Evolutionary conservation across 257 asterid species (phyloP).

Genomic region (Jacaranda mimosifolia): DNA sequence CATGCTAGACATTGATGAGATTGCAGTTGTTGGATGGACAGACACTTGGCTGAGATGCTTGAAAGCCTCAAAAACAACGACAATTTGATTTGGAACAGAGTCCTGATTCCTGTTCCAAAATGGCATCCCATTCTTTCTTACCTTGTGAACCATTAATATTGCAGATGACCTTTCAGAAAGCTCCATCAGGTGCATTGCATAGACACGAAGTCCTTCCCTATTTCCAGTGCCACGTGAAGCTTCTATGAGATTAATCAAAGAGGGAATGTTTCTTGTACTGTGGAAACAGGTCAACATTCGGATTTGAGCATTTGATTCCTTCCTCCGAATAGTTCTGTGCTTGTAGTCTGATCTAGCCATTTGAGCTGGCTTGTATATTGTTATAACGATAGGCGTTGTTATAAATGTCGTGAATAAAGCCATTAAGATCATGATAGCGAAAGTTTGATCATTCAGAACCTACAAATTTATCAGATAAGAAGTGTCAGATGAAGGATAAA

Average conservation of each 20-base stretch:
- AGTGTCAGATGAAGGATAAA: neutral
- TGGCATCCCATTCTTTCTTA: conserved; percentile 56
- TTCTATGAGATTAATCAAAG: conserved; percentile 59
- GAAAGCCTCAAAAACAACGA: conserved; percentile 58
- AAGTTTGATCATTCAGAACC: conserved; percentile 65
- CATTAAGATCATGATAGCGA: conserved; percentile 59
- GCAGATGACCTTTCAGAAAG: conserved; percentile 62
- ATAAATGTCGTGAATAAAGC: conserved; percentile 65
- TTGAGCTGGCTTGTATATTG: conserved; percentile 55
- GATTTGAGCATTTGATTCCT: conserved; percentile 41
- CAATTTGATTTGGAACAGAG: conserved; percentile 45
- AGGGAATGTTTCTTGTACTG: conserved; percentile 51
- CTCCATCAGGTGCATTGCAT: conserved; percentile 67
- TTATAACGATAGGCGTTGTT: conserved; percentile 51
- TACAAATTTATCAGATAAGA: conserved; percentile 12
- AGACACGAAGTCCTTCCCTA: conserved; percentile 52
- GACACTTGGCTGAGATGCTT: conserved; percentile 50
- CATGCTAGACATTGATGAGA: conserved; percentile 52
- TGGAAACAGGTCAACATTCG: conserved; percentile 57
- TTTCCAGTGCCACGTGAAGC: conserved; percentile 53
- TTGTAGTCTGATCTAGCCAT: conserved; percentile 43
- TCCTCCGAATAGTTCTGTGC: conserved; percentile 49
- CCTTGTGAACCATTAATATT: conserved; percentile 58
- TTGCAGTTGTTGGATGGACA: conserved; percentile 53
- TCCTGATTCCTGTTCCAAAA: conserved; percentile 45